Evolutionary conservation across 257 asterid genomes (phyloP).

Genomic region (Rauvolfia tetraphylla): DNA sequence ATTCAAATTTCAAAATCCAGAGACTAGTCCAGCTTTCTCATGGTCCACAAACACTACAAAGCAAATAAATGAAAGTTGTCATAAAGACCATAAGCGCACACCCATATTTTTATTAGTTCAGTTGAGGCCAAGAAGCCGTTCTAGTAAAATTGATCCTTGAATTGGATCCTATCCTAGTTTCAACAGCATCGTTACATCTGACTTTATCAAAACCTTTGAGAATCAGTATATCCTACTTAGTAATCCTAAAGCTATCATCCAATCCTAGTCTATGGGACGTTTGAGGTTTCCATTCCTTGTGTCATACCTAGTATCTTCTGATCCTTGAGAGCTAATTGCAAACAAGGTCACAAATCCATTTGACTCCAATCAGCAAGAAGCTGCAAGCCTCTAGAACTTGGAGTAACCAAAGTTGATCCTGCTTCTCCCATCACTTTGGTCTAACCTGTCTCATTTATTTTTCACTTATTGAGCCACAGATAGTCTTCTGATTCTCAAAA

Average conservation of each 20-base stretch:
- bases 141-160: too few relatives aligned
- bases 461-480: background rate
- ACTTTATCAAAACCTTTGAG: too few relatives aligned
- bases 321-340: background rate
- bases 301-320: background rate
- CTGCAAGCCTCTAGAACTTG: background rate
- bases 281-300: background rate
- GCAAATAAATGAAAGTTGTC: too few relatives aligned
- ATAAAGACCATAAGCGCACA: too few relatives aligned
- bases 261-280: background rate
- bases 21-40: too few relatives aligned
- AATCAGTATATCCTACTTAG: too few relatives aligned
- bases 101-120: too few relatives aligned
- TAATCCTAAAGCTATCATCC: background rate
- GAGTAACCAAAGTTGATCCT: background rate
- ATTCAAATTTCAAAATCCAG: too few relatives aligned
- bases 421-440: background rate
- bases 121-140: too few relatives aligned
- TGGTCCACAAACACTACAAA: too few relatives aligned
- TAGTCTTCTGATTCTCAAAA: background rate
- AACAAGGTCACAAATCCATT: background rate
- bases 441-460: background rate
- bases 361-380: background rate
- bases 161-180: too few relatives aligned
- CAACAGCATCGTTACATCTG: too few relatives aligned